Percentiles rank a stretch among this genome's conserved stretches.
phyloP scores from a whole-genome alignment of 495 filamentous ascomycete genomes.

The Aspergillus affinis region DNA sequence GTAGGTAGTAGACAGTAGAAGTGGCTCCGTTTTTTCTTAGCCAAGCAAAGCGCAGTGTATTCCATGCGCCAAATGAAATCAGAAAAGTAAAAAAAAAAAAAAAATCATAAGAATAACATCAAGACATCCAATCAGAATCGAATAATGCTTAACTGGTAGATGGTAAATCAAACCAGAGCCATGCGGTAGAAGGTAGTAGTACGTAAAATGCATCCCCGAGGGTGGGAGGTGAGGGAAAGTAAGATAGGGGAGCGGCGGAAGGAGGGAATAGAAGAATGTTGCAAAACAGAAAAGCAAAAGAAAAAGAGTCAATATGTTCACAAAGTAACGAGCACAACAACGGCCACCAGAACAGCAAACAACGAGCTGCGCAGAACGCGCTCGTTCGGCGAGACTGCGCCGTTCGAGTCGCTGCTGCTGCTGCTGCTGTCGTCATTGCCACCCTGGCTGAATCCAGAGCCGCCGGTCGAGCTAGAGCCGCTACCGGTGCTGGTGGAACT shows the following conservation, averaged over 20 bases:
- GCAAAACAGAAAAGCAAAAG: conserved; percentile 18
- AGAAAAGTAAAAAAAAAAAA: conserved; percentile 9
- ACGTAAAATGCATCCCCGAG: not conserved
- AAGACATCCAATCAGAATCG: conserved; percentile 17
- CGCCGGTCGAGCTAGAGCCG: conserved; percentile 15
- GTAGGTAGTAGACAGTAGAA: no score
- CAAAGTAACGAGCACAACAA: conserved; percentile 54
- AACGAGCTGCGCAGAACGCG: conserved; percentile 51
- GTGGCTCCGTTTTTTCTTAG: not conserved
- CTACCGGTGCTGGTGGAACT: conserved; percentile 20
- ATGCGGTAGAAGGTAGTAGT: conserved; percentile 2
- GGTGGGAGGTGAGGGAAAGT: conserved; percentile 7
- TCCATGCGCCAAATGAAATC: conserved; percentile 12
- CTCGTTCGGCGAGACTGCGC: conserved; percentile 41
- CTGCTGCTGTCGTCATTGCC: conserved; percentile 21
- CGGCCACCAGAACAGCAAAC: conserved; percentile 56
- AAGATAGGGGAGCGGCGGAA: conserved; percentile 10
- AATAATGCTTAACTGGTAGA: conserved; percentile 5
- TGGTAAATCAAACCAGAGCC: conserved; percentile 3
- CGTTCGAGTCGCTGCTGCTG: conserved; percentile 26
- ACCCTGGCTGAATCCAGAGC: conserved; percentile 19
- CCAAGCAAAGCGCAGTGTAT: conserved; percentile 6
- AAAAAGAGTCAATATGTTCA: conserved; percentile 34
- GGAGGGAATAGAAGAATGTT: conserved; percentile 21
- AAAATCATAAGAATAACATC: conserved; percentile 13